Percentiles rank a stretch among this genome's conserved stretches.
Evolutionary conservation across 192 early-diverging fungal genomes (phyloP).

Genomic region (Pilobolus umbonatus): DNA sequence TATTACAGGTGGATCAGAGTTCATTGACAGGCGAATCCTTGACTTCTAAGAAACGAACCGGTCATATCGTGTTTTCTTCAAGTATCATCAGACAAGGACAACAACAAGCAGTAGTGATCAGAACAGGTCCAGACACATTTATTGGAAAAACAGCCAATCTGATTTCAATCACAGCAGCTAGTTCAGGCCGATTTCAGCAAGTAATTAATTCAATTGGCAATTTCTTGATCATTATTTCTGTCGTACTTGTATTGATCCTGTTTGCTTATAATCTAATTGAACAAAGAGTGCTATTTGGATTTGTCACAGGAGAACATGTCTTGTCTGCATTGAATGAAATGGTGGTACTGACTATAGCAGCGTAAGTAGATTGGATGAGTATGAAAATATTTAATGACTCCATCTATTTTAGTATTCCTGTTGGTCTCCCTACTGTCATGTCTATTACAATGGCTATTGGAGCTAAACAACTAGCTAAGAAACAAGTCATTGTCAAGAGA

Average conservation of each 20-base stretch:
- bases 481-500: slow-evolving; percentile 75
- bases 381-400: background rate
- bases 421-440: slow-evolving; percentile 78
- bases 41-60: slow-evolving; percentile 51
- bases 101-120: slow-evolving; percentile 63
- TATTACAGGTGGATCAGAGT: slow-evolving; percentile 68
- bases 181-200: slow-evolving; percentile 75
- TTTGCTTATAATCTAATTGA: slow-evolving; percentile 37
- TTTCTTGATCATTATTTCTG: slow-evolving; percentile 63
- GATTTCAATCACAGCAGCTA: slow-evolving; percentile 62
- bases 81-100: slow-evolving; percentile 72
- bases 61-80: slow-evolving; percentile 62
- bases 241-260: slow-evolving; percentile 50
- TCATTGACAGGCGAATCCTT: slow-evolving; percentile 74
- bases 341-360: slow-evolving; percentile 69
- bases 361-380: slow-evolving; percentile 27
- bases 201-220: slow-evolving; percentile 73
- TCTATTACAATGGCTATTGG: slow-evolving; percentile 84
- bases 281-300: slow-evolving; percentile 17
- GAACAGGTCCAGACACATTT: slow-evolving; percentile 69
- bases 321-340: slow-evolving; percentile 54
- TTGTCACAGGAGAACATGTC: slow-evolving; percentile 53
- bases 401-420: slow-evolving; percentile 51
- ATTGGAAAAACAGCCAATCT: slow-evolving; percentile 71
- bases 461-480: slow-evolving; percentile 62